phyloP scores from a whole-genome alignment of 169 alveolate species.

The Babesia sp. region DNA sequence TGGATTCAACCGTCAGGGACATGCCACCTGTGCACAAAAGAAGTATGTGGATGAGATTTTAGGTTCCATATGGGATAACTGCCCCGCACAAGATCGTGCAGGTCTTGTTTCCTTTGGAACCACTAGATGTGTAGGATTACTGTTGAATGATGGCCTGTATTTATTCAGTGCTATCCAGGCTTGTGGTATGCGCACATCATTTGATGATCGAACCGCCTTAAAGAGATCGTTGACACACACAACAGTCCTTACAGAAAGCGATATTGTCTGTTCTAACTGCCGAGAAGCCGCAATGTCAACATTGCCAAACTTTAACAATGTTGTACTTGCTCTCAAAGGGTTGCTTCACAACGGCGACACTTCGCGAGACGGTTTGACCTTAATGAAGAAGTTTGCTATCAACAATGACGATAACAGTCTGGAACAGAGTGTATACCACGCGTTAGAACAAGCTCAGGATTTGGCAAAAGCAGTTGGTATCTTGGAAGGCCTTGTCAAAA shows the following conservation, averaged over 20 bases:
- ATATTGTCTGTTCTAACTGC: slow-evolving; percentile 17
- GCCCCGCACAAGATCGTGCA: background rate
- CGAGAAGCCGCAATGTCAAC: background rate
- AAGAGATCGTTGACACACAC: background rate
- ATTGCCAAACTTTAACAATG: slow-evolving; percentile 5
- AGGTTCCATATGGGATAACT: background rate
- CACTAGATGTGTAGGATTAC: slow-evolving; percentile 14
- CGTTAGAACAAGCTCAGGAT: slow-evolving; percentile 36
- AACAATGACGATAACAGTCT: background rate
- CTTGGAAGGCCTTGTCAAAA: slow-evolving; percentile 49
- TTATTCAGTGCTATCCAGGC: slow-evolving; percentile 19
- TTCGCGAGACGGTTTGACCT: slow-evolving; percentile 34
- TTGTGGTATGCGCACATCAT: background rate
- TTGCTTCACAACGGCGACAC: slow-evolving; percentile 45
- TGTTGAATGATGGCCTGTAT: slow-evolving; percentile 16
- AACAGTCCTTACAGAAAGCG: background rate
- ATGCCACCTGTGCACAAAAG: slow-evolving; percentile 16
- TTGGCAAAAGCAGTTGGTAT: slow-evolving; percentile 44
- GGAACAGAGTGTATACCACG: background rate
- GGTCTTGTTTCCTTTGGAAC: slow-evolving; percentile 17
- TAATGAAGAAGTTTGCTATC: slow-evolving; percentile 39
- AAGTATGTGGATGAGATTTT: slow-evolving; percentile 9
- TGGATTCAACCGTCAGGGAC: slow-evolving; percentile 9
- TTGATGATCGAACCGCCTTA: background rate
- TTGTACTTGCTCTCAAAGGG: slow-evolving; percentile 19